Conservation (phyloP, 345 rosid species). For the Lepidium aucheri region DNA sequence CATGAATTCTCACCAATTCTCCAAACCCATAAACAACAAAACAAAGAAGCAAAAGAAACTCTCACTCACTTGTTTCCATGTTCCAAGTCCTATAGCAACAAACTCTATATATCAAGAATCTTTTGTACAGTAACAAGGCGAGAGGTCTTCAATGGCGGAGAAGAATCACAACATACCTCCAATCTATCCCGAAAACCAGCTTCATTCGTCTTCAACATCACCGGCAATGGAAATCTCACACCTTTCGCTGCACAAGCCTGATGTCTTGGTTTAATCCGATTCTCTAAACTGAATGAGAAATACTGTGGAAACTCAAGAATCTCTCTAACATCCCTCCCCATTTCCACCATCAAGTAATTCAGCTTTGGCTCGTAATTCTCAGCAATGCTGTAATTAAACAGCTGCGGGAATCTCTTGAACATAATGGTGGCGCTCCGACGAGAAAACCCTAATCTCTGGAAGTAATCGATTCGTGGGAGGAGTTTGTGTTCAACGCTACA, state of each 20-base stretch:
- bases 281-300: constrained; percentile 79
- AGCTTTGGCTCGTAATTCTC: constrained; percentile 66
- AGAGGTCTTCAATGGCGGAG: constrained; percentile 55
- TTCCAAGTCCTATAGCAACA: constrained; percentile 6
- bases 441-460: constrained; percentile 56
- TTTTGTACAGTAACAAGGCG: constrained; percentile 51
- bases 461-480: constrained; percentile 57
- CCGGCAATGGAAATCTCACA: constrained; percentile 53
- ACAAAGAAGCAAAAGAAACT: not conserved
- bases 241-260: constrained; percentile 62
- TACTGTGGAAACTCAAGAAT: constrained; percentile 74
- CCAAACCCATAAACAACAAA: not conserved
- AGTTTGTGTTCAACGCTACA: constrained; percentile 76
- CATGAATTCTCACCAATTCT: not conserved
- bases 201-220: constrained; percentile 56
- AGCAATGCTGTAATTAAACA: constrained; percentile 63
- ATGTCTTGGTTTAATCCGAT: constrained; percentile 79
- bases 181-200: constrained; percentile 44
- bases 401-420: constrained; percentile 75
- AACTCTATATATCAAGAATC: constrained; percentile 22
- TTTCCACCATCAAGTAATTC: constrained; percentile 61
- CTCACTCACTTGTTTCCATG: constrained; percentile 1
- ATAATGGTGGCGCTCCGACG: constrained; percentile 42
- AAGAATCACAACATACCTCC: constrained; percentile 63
- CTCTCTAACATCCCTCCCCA: constrained; percentile 84